phyloP scores from a whole-genome alignment of 2,329 filamentous ascomycete genomes.

The Colletotrichum tofieldiae region DNA sequence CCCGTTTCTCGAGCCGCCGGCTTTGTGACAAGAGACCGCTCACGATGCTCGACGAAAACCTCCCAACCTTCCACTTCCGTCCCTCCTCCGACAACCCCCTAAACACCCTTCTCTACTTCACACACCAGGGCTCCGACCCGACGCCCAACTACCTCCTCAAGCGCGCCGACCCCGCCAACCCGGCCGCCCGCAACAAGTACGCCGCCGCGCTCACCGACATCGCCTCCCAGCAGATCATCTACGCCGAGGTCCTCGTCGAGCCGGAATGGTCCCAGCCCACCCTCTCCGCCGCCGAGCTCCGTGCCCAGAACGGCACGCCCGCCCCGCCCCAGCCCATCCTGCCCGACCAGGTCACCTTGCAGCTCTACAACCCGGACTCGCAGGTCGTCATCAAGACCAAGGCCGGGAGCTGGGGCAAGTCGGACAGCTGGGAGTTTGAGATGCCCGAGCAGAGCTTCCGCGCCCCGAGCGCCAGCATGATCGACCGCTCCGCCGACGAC shows the following conservation, averaged over 20 bases:
- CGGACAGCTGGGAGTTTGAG: constrained; percentile 91
- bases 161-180: constrained; percentile 79
- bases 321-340: constrained; percentile 78
- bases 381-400: constrained; percentile 80
- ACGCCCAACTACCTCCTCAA: constrained; percentile 85
- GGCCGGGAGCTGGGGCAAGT: constrained; percentile 84
- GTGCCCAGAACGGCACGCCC: constrained; percentile 75
- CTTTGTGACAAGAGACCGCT: constrained; percentile 5
- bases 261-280: constrained; percentile 90
- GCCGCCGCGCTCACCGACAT: constrained; percentile 89
- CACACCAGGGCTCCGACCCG: constrained; percentile 85
- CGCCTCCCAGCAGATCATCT: constrained; percentile 85
- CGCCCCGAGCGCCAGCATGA: constrained; percentile 80
- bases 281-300: constrained; percentile 85
- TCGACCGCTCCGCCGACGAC: constrained; percentile 79
- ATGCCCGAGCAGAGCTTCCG: constrained; percentile 90
- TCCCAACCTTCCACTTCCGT: constrained; percentile 79
- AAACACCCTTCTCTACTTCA: constrained; percentile 72
- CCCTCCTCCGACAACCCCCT: constrained; percentile 67
- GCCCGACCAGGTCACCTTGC: constrained; percentile 85
- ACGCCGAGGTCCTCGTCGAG: constrained; percentile 86
- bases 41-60: constrained; percentile 91
- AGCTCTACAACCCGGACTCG: constrained; percentile 96
- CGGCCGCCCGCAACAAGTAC: constrained; percentile 85
- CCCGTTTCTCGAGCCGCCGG: constrained; percentile 1